Conservation (phyloP, 2,329 filamentous ascomycete genomes). For the Coniochaeta prunicola region DNA sequence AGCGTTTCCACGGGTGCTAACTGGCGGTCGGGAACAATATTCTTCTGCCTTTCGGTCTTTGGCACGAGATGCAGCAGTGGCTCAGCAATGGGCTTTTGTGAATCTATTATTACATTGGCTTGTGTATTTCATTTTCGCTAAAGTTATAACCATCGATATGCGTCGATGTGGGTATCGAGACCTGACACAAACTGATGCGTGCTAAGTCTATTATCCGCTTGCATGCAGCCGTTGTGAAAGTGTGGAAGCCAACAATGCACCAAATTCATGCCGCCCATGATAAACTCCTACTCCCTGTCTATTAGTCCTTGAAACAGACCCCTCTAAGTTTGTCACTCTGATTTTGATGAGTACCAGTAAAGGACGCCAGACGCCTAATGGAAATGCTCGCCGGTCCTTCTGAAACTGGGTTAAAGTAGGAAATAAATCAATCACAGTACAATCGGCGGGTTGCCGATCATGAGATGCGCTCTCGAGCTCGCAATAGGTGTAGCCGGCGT, state of each 20-base stretch:
- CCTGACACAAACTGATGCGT: not conserved
- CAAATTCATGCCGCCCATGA: not conserved
- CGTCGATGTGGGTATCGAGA: not conserved
- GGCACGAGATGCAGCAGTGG: no score
- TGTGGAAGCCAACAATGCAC: not conserved
- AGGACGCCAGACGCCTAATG: not conserved
- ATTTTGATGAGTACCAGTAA: conserved; percentile 1
- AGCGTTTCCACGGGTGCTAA: no score
- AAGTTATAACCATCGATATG: not conserved
- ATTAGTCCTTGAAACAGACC: not conserved
- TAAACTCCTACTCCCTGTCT: not conserved
- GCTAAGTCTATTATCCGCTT: not conserved
- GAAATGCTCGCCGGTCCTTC: not conserved
- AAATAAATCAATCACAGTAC: conserved; percentile 2
- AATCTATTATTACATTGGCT: not conserved
- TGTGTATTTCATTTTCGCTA: not conserved
- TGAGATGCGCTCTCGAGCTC: conserved; percentile 25
- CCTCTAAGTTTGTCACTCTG: not conserved
- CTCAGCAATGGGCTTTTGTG: no score
- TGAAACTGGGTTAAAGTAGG: not conserved
- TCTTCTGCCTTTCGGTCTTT: no score
- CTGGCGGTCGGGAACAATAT: no score
- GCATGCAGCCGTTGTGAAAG: not conserved
- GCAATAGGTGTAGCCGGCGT: conserved; percentile 26
- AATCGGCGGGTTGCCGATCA: conserved; percentile 5